phyloP scores from a whole-genome alignment of 495 filamentous ascomycete genomes.

The Usnea hakonensis region DNA sequence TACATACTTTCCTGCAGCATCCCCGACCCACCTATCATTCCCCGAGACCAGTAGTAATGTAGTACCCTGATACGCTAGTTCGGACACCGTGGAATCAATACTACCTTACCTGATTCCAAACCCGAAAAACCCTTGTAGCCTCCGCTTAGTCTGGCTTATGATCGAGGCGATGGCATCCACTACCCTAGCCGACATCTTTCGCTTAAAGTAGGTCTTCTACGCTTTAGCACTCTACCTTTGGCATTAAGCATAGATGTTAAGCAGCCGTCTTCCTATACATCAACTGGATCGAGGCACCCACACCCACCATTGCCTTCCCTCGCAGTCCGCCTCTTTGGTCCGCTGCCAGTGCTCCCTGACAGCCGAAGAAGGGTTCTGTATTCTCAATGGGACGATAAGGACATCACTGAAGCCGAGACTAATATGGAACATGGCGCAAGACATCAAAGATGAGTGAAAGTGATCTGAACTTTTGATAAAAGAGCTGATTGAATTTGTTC shows the following conservation, averaged over 20 bases:
- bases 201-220: slow-evolving; percentile 22
- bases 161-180: slow-evolving; percentile 16
- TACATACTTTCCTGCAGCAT: too few relatives aligned
- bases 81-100: too few relatives aligned
- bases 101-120: too few relatives aligned
- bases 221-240: slow-evolving; percentile 12
- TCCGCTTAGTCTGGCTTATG: too few relatives aligned
- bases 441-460: not conserved
- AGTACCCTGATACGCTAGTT: too few relatives aligned
- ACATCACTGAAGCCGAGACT: too few relatives aligned
- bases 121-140: too few relatives aligned
- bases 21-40: too few relatives aligned
- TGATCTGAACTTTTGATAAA: not conserved
- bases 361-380: slow-evolving; percentile 24
- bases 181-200: slow-evolving; percentile 23
- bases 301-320: slow-evolving; percentile 35
- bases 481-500: not conserved
- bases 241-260: slow-evolving; percentile 35
- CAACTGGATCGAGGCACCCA: slow-evolving; percentile 39
- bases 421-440: too few relatives aligned
- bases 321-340: slow-evolving; percentile 37
- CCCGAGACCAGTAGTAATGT: too few relatives aligned
- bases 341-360: slow-evolving; percentile 22
- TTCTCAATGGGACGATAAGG: too few relatives aligned
- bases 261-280: slow-evolving; percentile 43